Conservation (phyloP, 805 yeast genomes). For the Kuraishia molischiana region DNA sequence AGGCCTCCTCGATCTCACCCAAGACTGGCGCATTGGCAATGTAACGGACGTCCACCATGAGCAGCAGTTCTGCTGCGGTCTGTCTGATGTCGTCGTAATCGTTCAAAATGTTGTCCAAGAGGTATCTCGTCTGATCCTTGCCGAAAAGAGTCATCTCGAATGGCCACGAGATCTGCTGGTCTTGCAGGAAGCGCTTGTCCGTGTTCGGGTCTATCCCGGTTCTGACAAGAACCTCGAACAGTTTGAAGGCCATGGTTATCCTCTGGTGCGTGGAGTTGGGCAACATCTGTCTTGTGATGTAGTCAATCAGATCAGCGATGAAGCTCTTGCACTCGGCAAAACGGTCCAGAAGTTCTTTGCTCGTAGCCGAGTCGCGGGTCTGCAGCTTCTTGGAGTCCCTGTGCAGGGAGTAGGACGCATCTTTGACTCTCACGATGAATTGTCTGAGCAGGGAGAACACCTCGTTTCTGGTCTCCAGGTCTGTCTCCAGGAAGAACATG, state of each 20-base stretch:
- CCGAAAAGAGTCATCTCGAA: slow-evolving; percentile 34
- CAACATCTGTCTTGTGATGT: slow-evolving; percentile 27
- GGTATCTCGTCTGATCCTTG: slow-evolving; percentile 27
- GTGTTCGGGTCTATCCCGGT: slow-evolving; percentile 49
- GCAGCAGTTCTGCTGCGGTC: slow-evolving; percentile 33
- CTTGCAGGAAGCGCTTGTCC: slow-evolving; percentile 24
- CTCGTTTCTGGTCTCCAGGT: slow-evolving; percentile 59
- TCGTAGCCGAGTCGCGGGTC: slow-evolving; percentile 31
- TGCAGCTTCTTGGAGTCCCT: slow-evolving; percentile 38
- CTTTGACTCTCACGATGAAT: slow-evolving; percentile 57
- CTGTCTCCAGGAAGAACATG: slow-evolving; percentile 50
- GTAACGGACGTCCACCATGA: slow-evolving; percentile 27
- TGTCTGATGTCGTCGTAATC: slow-evolving; percentile 73
- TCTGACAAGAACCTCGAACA: slow-evolving; percentile 34
- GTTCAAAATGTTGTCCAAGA: slow-evolving; percentile 55
- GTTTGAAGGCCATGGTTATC: slow-evolving; percentile 35
- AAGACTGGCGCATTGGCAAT: slow-evolving; percentile 13
- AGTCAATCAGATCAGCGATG: slow-evolving; percentile 22
- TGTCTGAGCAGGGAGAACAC: slow-evolving; percentile 52
- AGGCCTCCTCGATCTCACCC: slow-evolving; percentile 13
- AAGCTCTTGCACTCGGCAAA: slow-evolving; percentile 28
- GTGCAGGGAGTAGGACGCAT: slow-evolving; percentile 49
- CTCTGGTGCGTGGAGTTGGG: slow-evolving; percentile 54
- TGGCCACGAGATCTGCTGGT: slow-evolving; percentile 38
- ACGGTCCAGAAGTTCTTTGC: slow-evolving; percentile 14